Evolutionary conservation across 108 stramenopile species (phyloP), one percentile per base, ranked within the genome.

Genomic region (Nannochloropsis oceanica): DNA sequence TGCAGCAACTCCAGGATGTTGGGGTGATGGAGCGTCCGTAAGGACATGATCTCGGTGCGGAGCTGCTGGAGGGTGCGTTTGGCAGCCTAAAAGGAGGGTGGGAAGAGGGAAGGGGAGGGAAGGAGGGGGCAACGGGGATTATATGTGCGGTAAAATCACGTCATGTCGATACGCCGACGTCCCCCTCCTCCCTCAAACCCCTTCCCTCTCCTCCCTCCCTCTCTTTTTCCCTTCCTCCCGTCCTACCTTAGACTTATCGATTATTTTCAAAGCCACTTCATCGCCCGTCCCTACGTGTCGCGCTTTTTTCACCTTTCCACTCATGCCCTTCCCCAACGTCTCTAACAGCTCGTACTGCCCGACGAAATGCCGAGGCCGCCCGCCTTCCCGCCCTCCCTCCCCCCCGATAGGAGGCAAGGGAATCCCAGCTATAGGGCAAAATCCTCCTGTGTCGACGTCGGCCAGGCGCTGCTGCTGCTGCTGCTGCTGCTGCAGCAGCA

Each of bases 281-380:
- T 89, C 81, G 18, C 87, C 85, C 8, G 89, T 89, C 81, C 27
- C 43, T 18, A 50, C 43, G 44, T 90, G 84, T 27, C 81, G 44
- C 20, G 89, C 90, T 13, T 89, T 87, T 43, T 89, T 89, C 43
- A 90, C 90, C 42, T 91, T 91, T 85, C 90, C 91, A 42, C 86
- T 89, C 89, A 90, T 90, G 20, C 91, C 91, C 26, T 85, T 88
- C 8, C 91, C 91, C 42, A 91, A 86, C 12, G 91, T 91, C 20
- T 87, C 43, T 18, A 81, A 26, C 44, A 91, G 88, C 84, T 89
- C 86, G 73, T 87, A 91, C 13, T 90, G 84, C 26, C 90, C 91
- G 93, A 96, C 44, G 92, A 80, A 25, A 50, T 73, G 59, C 7
- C 59, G 59, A 18, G 59, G 59, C 22, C 59, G 59, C 59, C 59